These are phyloP conservation scores for Suillus alpinus DNA, from an alignment of 768 basidiomycete genomes.

Conservation along the genomic window DNA sequence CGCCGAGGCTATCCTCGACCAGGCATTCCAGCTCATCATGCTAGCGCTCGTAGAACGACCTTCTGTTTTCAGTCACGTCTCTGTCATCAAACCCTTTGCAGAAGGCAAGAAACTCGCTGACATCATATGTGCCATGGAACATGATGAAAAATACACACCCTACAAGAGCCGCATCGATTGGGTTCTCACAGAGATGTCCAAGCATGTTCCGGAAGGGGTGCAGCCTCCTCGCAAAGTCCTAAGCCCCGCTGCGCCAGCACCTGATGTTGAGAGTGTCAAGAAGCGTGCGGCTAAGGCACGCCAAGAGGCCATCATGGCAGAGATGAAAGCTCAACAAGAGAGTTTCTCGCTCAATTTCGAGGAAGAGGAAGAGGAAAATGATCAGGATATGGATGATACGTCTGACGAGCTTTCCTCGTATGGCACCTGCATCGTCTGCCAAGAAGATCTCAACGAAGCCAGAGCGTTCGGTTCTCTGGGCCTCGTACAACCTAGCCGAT, in stretches of 20 bases:
- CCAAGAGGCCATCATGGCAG: constrained; percentile 92
- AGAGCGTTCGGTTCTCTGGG: constrained; percentile 85
- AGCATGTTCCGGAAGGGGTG: constrained; percentile 58
- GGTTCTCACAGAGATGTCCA: constrained; percentile 64
- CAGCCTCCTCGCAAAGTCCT: constrained; percentile 43
- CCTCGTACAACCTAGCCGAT: constrained; percentile 81
- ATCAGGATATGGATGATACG: constrained; percentile 44
- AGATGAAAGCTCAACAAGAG: constrained; percentile 92
- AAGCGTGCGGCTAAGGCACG: constrained; percentile 84
- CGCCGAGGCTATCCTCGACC: constrained; percentile 88
- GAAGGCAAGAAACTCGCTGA: constrained; percentile 64
- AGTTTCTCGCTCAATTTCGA: constrained; percentile 80
- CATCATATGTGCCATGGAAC: constrained; percentile 73
- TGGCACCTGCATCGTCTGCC: constrained; percentile 98
- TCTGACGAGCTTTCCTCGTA: constrained; percentile 53
- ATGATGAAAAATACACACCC: constrained; percentile 69
- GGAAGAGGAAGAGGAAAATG: constrained; percentile 70
- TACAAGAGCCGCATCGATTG: constrained; percentile 73
- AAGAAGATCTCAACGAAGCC: constrained; percentile 78
- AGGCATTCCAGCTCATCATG: constrained; percentile 83
- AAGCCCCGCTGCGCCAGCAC: constrained; percentile 31
- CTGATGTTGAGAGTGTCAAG: constrained; percentile 66
- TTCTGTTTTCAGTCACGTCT: constrained; percentile 56
- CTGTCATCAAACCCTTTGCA: constrained; percentile 53
- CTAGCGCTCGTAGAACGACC: constrained; percentile 75